phyloP scores from a whole-genome alignment of 768 basidiomycete genomes.

The Kwoniella botswanensis region DNA sequence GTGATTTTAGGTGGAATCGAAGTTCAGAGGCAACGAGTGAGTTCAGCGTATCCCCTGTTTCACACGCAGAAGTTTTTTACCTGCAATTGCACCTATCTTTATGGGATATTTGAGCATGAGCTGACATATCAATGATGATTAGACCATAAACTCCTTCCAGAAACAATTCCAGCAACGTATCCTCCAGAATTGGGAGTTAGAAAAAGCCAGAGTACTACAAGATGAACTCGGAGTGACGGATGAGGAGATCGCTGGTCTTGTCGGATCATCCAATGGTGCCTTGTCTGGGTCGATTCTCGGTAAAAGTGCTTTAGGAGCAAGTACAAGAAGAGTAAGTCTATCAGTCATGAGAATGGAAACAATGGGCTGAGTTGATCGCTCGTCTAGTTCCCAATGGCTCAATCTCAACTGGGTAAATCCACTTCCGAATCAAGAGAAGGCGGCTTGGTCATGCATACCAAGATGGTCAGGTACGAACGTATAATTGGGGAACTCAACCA shows the following conservation, averaged over 20 bases:
- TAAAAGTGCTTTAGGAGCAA: conserved; percentile 42
- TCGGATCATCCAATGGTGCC: conserved; percentile 14
- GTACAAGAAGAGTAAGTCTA: conserved; percentile 41
- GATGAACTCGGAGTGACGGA: conserved; percentile 54
- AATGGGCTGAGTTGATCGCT: no score
- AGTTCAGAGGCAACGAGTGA: conserved; percentile 46
- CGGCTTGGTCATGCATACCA: conserved; percentile 53
- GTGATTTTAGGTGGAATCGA: conserved; percentile 52
- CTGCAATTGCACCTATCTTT: no score
- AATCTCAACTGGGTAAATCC: conserved; percentile 29
- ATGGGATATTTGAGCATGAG: neutral
- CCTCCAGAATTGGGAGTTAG: conserved; percentile 50
- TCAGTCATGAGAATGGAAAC: neutral
- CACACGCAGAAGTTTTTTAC: neutral
- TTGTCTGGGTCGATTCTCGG: conserved; percentile 36
- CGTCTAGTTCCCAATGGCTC: conserved; percentile 44
- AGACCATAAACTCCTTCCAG: conserved; percentile 51
- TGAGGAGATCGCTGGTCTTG: conserved; percentile 40
- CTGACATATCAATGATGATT: neutral
- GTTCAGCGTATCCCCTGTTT: neutral
- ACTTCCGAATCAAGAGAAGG: conserved; percentile 39
- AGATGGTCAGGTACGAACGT: conserved; percentile 89
- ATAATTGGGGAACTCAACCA: conserved; percentile 65
- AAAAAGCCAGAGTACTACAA: conserved; percentile 47
- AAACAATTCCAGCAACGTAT: conserved; percentile 49